phyloP scores from a whole-genome alignment of 2,329 filamentous ascomycete species.

The Paramyrothecium roridum region DNA sequence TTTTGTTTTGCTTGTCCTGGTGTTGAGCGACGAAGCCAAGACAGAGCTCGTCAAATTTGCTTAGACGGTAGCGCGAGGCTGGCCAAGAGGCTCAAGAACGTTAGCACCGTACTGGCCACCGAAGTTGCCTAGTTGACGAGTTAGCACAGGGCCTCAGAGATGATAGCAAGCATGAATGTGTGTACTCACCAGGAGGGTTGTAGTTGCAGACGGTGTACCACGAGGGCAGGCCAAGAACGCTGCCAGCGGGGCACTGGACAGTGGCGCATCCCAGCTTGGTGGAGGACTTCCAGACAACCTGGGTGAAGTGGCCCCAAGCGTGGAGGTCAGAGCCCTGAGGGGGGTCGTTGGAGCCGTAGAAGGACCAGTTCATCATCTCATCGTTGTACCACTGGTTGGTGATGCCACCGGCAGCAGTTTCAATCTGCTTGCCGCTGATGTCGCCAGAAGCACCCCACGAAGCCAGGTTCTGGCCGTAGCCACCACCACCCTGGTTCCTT shows the following conservation, averaged over 20 bases:
- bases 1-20: background rate
- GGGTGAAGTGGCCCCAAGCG: slow-evolving; percentile 55
- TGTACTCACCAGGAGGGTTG: slow-evolving; percentile 61
- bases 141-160: background rate
- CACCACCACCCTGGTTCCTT: slow-evolving; percentile 54
- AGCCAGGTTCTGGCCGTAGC: slow-evolving; percentile 92
- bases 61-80: slow-evolving; percentile 22
- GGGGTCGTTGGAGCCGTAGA: slow-evolving; percentile 54
- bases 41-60: background rate
- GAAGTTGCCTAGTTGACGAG: slow-evolving; percentile 42
- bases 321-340: slow-evolving; percentile 63
- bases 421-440: slow-evolving; percentile 36
- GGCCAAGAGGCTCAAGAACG: slow-evolving; percentile 37
- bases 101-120: slow-evolving; percentile 48
- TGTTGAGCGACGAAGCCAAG: background rate
- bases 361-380: slow-evolving; percentile 59
- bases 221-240: slow-evolving; percentile 47
- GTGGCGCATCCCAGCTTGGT: slow-evolving; percentile 56
- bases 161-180: too few relatives aligned
- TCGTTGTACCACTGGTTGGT: slow-evolving; percentile 87
- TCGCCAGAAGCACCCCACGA: slow-evolving; percentile 46
- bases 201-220: slow-evolving; percentile 92
- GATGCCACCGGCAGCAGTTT: slow-evolving; percentile 63
- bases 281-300: slow-evolving; percentile 38
- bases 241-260: slow-evolving; percentile 59